These are phyloP conservation scores for Mrakia hoshinonis DNA, from an alignment of 768 basidiomycete species.

Conservation along the genomic window DNA sequence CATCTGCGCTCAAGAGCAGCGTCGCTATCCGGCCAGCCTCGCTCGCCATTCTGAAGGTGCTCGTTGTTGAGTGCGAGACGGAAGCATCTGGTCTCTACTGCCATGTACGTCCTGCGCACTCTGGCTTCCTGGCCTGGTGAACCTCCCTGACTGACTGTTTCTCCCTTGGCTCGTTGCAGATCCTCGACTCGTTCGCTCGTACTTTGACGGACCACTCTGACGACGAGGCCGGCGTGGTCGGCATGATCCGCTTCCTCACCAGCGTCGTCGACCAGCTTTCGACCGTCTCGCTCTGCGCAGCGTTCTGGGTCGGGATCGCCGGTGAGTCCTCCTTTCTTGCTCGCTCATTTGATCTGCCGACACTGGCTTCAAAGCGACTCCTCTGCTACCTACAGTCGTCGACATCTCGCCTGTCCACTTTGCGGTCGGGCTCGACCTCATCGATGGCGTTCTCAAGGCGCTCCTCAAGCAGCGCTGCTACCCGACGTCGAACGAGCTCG, in stretches of 20 bases:
- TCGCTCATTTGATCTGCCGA: background rate
- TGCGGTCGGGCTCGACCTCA: background rate
- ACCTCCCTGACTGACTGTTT: background rate
- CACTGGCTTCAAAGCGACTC: background rate
- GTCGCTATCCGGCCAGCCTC: background rate
- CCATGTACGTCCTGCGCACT: background rate
- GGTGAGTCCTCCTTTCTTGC: background rate
- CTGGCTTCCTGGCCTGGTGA: background rate
- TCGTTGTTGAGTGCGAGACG: background rate
- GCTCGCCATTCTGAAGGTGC: background rate
- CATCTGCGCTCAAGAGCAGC: background rate
- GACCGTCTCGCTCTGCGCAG: background rate
- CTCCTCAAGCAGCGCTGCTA: background rate
- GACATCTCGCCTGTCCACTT: slow-evolving; percentile 8
- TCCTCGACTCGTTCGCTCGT: slow-evolving; percentile 1
- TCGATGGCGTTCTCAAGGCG: background rate
- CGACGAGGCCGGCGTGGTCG: background rate
- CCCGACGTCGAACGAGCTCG: background rate
- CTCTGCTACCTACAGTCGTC: background rate
- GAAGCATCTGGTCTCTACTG: slow-evolving; percentile 4
- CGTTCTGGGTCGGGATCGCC: slow-evolving; percentile 10
- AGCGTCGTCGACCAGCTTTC: background rate
- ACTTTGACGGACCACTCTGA: background rate
- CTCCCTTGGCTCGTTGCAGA: background rate
- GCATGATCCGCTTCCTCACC: background rate